Conservation (phyloP, 176 grass and related monocot species). For the Panicum miliaceum region DNA sequence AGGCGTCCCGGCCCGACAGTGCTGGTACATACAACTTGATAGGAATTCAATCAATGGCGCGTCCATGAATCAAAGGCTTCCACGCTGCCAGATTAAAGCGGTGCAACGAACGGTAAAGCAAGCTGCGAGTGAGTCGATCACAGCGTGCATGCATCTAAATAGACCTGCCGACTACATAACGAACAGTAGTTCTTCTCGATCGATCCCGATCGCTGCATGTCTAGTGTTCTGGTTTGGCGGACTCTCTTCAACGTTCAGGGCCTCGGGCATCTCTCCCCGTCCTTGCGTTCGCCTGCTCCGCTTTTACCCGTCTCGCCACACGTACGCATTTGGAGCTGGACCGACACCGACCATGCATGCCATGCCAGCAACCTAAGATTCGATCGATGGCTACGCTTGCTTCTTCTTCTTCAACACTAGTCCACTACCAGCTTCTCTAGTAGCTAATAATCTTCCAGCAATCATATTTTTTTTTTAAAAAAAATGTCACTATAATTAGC, state of each 20-base stretch:
- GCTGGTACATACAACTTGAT: constrained; percentile 1
- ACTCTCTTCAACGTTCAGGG: background rate
- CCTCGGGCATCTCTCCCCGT: background rate
- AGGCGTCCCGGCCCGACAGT: constrained; percentile 14
- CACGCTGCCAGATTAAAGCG: no score
- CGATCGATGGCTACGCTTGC: background rate
- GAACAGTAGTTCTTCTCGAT: no score
- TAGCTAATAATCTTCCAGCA: no score
- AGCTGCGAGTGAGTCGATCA: no score
- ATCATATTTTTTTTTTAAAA: no score
- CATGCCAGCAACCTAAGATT: background rate
- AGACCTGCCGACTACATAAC: no score
- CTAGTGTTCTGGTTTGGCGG: background rate
- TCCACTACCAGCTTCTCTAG: no score
- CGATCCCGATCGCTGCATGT: no score
- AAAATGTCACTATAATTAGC: no score
- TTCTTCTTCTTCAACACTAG: background rate
- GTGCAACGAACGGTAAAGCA: background rate
- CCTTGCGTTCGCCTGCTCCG: background rate
- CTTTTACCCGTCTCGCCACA: background rate
- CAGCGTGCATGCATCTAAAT: no score
- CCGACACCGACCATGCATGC: background rate
- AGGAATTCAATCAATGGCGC: background rate
- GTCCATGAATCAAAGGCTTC: no score
- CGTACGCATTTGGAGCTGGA: constrained; percentile 24